phyloP scores from a whole-genome alignment of 2,329 filamentous ascomycete species.

The Venturia asperata region DNA sequence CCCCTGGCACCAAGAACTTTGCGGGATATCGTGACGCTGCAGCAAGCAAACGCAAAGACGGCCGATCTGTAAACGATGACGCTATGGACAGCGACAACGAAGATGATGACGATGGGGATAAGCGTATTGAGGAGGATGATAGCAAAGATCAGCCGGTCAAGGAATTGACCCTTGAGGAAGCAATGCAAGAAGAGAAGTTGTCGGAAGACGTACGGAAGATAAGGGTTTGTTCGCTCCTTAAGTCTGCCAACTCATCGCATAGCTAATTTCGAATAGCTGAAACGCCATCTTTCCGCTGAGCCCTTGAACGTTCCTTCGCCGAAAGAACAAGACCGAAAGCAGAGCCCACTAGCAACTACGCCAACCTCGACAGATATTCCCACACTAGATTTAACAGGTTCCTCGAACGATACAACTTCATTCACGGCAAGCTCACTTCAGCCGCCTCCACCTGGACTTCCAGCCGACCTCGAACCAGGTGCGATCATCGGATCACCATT shows the following conservation, averaged over 20 bases:
- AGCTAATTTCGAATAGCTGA: conserved; percentile 49
- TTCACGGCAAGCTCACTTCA: conserved; percentile 9
- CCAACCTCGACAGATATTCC: conserved; percentile 8
- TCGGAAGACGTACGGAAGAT: conserved; percentile 77
- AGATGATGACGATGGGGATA: conserved; percentile 56
- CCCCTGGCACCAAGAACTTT: conserved; percentile 83
- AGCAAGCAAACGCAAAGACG: conserved; percentile 40
- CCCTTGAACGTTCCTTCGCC: conserved; percentile 38
- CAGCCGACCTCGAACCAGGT: background rate
- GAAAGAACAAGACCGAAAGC: conserved; percentile 15
- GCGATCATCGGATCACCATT: conserved; percentile 59
- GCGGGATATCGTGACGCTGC: conserved; percentile 73
- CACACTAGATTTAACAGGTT: background rate
- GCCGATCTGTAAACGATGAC: conserved; percentile 34
- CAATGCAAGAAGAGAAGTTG: conserved; percentile 63
- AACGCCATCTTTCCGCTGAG: conserved; percentile 71
- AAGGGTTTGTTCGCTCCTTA: conserved; percentile 49
- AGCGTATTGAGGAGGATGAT: conserved; percentile 52
- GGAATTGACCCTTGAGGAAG: conserved; percentile 61
- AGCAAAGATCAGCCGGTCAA: conserved; percentile 34
- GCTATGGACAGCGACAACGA: conserved; percentile 73
- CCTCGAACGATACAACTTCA: conserved; percentile 22
- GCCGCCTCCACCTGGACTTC: conserved; percentile 32
- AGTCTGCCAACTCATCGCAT: background rate
- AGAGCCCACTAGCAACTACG: conserved; percentile 23